Conservation (phyloP, 2,329 filamentous ascomycete genomes). For the Drechmeria coniospora region DNA sequence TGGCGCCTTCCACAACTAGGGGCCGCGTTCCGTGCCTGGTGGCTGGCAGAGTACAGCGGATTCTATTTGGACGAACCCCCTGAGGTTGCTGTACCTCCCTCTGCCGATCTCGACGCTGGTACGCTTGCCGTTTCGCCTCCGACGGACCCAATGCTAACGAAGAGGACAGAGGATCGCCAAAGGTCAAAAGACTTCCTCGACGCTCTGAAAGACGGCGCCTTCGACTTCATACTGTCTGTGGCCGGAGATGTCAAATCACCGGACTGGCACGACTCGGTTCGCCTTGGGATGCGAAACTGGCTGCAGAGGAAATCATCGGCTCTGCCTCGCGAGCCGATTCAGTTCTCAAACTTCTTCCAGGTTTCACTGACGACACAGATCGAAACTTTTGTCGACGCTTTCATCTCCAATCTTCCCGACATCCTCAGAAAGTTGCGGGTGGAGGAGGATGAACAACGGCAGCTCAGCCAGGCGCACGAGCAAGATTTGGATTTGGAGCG, state of each 20-base stretch:
- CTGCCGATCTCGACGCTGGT: conserved; percentile 48
- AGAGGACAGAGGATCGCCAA: conserved; percentile 45
- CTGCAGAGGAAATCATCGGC: conserved; percentile 66
- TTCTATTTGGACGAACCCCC: conserved; percentile 66
- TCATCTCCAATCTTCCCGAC: conserved; percentile 91
- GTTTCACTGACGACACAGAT: conserved; percentile 61
- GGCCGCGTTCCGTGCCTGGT: conserved; percentile 66
- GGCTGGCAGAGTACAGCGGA: conserved; percentile 86
- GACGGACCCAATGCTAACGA: conserved; percentile 6
- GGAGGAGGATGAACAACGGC: conserved; percentile 79
- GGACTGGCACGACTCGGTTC: conserved; percentile 78
- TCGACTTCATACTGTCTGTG: conserved; percentile 80
- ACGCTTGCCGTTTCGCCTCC: conserved; percentile 5
- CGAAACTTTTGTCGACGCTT: conserved; percentile 77
- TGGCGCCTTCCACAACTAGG: conserved; percentile 67
- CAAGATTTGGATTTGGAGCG: conserved; percentile 67
- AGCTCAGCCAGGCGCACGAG: conserved; percentile 47
- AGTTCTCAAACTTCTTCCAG: conserved; percentile 60
- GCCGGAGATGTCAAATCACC: conserved; percentile 66
- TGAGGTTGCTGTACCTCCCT: conserved; percentile 36
- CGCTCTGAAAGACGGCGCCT: conserved; percentile 71
- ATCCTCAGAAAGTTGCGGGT: conserved; percentile 70
- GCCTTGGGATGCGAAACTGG: conserved; percentile 66
- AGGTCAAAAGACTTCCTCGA: conserved; percentile 61
- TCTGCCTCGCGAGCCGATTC: conserved; percentile 49